Conservation (phyloP, 768 basidiomycete species). For the Boletus sensibilis region DNA sequence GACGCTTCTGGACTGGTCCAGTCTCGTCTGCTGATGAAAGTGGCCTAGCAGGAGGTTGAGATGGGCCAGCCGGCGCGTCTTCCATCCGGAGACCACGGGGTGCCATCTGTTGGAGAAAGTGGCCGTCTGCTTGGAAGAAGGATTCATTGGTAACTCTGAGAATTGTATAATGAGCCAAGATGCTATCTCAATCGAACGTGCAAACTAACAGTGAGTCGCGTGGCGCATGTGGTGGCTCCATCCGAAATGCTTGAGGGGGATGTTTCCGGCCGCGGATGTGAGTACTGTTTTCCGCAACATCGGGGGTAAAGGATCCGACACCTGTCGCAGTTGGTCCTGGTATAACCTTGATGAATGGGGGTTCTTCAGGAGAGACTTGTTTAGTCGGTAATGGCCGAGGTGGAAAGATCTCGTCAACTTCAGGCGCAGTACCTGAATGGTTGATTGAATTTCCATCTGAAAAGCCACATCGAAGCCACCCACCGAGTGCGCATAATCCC, state of each 20-base stretch:
- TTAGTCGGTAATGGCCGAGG: constrained; percentile 57
- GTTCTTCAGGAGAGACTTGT: constrained; percentile 53
- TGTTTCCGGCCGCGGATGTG: constrained; percentile 59
- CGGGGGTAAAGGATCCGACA: constrained; percentile 76
- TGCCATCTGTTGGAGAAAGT: constrained; percentile 48
- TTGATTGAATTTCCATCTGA: constrained; percentile 12
- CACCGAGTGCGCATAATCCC: constrained; percentile 79
- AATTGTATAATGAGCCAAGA: constrained; percentile 7
- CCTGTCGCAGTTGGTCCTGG: constrained; percentile 58
- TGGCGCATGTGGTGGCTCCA: constrained; percentile 48
- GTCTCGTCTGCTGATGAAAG: constrained; percentile 82
- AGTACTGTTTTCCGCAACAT: constrained; percentile 53
- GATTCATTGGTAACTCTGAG: constrained; percentile 57
- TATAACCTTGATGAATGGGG: constrained; percentile 35
- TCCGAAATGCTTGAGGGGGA: constrained; percentile 54
- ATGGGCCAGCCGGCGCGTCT: constrained; percentile 38
- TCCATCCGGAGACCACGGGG: constrained; percentile 45
- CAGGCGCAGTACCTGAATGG: constrained; percentile 59
- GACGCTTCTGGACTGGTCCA: constrained; percentile 73
- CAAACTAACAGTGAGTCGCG: constrained; percentile 62
- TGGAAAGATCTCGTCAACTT: constrained; percentile 73
- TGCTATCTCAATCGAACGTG: neutral
- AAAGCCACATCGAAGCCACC: constrained; percentile 20
- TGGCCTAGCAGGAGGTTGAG: constrained; percentile 57
- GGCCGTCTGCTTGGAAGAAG: constrained; percentile 53